A percentile compares a stretch with the other conserved stretches of the same genome.
Conservation (phyloP, 495 filamentous ascomycete species). For the Cairneyella variabilis region DNA sequence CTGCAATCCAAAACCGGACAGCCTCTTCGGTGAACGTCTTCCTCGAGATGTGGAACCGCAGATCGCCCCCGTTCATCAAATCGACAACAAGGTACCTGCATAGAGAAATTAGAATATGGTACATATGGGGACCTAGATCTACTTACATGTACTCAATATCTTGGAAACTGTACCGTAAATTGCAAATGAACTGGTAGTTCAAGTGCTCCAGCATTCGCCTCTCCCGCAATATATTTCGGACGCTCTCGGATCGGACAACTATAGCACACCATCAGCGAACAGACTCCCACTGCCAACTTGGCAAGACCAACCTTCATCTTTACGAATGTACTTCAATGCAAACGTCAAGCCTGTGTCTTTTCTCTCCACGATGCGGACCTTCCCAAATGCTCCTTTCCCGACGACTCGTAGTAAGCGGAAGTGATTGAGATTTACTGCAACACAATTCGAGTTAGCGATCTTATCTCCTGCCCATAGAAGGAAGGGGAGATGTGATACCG, state of each 20-base stretch:
- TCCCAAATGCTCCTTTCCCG: slow-evolving; percentile 96
- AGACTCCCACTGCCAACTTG: background rate
- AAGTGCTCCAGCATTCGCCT: slow-evolving; percentile 96
- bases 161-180: slow-evolving; percentile 97
- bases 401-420: slow-evolving; percentile 94
- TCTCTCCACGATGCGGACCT: slow-evolving; percentile 95
- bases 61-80: slow-evolving; percentile 95
- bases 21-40: slow-evolving; percentile 98
- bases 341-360: slow-evolving; percentile 88
- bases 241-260: slow-evolving; percentile 97
- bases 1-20: slow-evolving; percentile 92
- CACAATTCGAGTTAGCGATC: slow-evolving; percentile 1
- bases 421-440: slow-evolving; percentile 89
- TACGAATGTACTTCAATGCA: slow-evolving; percentile 95
- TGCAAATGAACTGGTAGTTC: slow-evolving; percentile 97
- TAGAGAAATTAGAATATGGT: background rate
- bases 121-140: background rate
- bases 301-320: slow-evolving; percentile 86
- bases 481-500: background rate
- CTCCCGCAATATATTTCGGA: slow-evolving; percentile 96
- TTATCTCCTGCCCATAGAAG: background rate
- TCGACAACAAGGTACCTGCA: slow-evolving; percentile 94
- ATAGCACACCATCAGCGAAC: slow-evolving; percentile 18
- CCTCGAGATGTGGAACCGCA: slow-evolving; percentile 95
- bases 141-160: slow-evolving; percentile 96